Conservation (phyloP, 2,329 filamentous ascomycete species). For the Thielaviopsis ethacetica region DNA sequence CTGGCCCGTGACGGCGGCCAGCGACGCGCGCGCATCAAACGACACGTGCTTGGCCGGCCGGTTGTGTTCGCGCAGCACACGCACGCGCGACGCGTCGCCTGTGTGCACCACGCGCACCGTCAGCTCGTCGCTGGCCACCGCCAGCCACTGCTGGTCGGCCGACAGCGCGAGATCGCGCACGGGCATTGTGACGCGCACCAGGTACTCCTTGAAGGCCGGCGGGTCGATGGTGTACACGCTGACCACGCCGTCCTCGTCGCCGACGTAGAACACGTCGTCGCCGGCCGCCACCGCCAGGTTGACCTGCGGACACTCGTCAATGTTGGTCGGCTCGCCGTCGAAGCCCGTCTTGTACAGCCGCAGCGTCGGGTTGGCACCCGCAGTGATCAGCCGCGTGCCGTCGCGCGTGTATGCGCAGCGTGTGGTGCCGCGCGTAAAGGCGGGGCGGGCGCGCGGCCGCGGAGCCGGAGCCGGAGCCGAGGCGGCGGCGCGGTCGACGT, state of each 20-base stretch:
- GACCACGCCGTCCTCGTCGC: conserved; percentile 90
- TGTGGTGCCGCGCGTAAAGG: conserved; percentile 72
- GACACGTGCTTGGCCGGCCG: conserved; percentile 83
- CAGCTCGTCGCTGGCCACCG: conserved; percentile 91
- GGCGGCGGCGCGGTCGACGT: conserved; percentile 17
- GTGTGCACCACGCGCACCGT: conserved; percentile 79
- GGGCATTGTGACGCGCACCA: conserved; percentile 71
- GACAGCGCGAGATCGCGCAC: conserved; percentile 76
- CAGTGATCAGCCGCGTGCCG: conserved; percentile 73
- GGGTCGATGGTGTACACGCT: conserved; percentile 68
- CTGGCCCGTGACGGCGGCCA: conserved; percentile 66
- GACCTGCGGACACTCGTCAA: conserved; percentile 80
- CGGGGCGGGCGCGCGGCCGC: conserved; percentile 47
- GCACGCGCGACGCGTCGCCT: conserved; percentile 58
- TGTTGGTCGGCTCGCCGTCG: conserved; percentile 79
- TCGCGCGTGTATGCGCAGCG: conserved; percentile 81
- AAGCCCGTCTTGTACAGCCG: conserved; percentile 84
- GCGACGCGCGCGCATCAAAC: conserved; percentile 66
- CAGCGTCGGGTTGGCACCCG: conserved; percentile 84
- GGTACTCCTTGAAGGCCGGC: conserved; percentile 60
- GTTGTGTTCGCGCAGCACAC: conserved; percentile 66
- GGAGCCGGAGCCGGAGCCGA: conserved; percentile 18
- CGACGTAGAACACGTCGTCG: conserved; percentile 71
- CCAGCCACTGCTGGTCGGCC: conserved; percentile 69
- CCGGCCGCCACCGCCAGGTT: conserved; percentile 65